These are phyloP conservation scores for Mortierella claussenii DNA, from an alignment of 192 early-diverging fungal species.

Conservation along the genomic window DNA sequence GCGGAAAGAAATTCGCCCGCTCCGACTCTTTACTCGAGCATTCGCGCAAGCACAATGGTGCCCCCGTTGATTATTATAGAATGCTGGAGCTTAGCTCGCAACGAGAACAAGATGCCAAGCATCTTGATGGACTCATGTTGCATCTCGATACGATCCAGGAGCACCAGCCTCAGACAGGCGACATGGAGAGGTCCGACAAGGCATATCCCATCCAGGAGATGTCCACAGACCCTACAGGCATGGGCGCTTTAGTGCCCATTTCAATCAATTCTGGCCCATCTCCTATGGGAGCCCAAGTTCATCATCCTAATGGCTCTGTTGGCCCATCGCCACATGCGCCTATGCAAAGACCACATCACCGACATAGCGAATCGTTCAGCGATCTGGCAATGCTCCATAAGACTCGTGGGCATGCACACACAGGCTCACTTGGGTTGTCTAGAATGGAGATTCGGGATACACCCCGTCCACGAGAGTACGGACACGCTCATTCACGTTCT, in stretches of 20 bases:
- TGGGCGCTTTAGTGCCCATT: too few species aligned
- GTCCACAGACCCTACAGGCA: too few species aligned
- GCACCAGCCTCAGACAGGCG: constrained; percentile 1
- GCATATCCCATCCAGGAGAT: too few species aligned
- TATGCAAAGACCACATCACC: too few species aligned
- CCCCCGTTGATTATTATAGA: constrained; percentile 45
- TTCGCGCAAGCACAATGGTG: constrained; percentile 61
- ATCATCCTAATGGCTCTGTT: too few species aligned
- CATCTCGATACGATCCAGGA: constrained; percentile 51
- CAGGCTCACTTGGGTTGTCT: constrained; percentile 26
- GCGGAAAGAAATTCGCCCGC: constrained; percentile 80
- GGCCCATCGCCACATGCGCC: too few species aligned
- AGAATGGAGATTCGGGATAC: constrained; percentile 45
- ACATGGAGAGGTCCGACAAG: too few species aligned
- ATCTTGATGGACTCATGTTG: constrained; percentile 39
- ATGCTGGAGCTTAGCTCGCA: constrained; percentile 49
- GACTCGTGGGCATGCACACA: constrained; percentile 44
- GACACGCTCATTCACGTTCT: constrained; percentile 43
- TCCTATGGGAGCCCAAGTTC: too few species aligned
- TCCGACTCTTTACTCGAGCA: constrained; percentile 79
- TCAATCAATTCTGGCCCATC: too few species aligned
- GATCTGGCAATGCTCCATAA: too few species aligned
- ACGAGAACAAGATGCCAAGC: constrained; percentile 49
- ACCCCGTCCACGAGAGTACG: constrained; percentile 9
- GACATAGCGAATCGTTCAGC: too few species aligned